These are phyloP conservation scores for Chromera velia DNA, from an alignment of 73 alveolate genomes.

Conservation along the genomic window DNA sequence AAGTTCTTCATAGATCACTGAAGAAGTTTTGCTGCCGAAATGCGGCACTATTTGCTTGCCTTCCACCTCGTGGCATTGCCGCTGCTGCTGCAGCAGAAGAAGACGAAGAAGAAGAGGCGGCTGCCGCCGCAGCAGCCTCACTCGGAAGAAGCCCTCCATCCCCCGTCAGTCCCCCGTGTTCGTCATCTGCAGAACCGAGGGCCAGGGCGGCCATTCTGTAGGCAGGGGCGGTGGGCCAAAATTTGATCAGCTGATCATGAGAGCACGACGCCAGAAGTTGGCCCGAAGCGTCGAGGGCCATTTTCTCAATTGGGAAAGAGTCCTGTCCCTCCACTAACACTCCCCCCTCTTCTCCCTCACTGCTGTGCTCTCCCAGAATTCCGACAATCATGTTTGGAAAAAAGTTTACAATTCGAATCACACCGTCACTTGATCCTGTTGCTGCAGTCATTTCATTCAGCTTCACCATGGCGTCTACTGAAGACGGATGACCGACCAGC, in stretches of 20 bases:
- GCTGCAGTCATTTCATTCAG: constrained; percentile 62
- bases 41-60: no score
- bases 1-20: no score
- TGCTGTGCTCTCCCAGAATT: constrained; percentile 41
- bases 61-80: no score
- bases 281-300: background rate
- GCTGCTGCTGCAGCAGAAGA: no score
- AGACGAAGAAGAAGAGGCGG: no score
- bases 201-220: background rate
- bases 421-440: constrained; percentile 77
- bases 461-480: constrained; percentile 65
- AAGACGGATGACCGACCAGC: constrained; percentile 64
- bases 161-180: no score
- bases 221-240: background rate
- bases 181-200: no score
- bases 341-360: constrained; percentile 11
- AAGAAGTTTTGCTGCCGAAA: no score
- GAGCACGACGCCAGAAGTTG: background rate
- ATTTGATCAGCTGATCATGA: background rate
- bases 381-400: constrained; percentile 67
- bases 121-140: no score
- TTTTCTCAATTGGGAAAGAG: background rate
- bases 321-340: background rate
- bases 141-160: no score
- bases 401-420: constrained; percentile 64